Evolutionary conservation across 768 basidiomycete genomes (phyloP), one percentile per base, ranked within the genome.

Genomic region (Tulasnella sp.): DNA sequence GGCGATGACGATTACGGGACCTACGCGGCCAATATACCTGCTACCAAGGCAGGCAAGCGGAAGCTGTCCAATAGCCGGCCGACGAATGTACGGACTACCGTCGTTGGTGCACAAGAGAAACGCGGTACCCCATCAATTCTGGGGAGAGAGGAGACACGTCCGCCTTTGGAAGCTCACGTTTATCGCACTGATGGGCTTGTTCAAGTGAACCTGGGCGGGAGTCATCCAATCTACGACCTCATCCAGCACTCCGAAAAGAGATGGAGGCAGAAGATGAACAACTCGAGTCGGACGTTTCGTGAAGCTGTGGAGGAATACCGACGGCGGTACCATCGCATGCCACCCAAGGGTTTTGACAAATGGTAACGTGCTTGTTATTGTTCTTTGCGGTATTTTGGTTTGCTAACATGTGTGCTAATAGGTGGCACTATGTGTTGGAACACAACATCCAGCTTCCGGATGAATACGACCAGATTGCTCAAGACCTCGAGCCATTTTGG

Each of bases 401-500:
- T 46, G 11, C 11, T 23, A 39, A n/a, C 11, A 11, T 11, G 11
- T 43, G 6, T 6, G 41, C n/a, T n/a, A 19, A 15, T 35, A 67
- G 75, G 74, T 77, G 77, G 76, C 61, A 67, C 9, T 79, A 76
- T 63, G 72, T 73, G n/a, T 59, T 70, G 41, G 62, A 69, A 35
- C 63, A 78, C 63, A 67, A 75, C 36, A 72, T 80, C 23, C 74
- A 73, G 49, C 68, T 79, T 8, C 72, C 73, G 8, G 77, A 79
- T 62, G 78, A 78, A 59, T 79, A 78, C 61, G 45, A 79, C 63
- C 73, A 75, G 51, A 77, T 80, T 52, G 62, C 67, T 59, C 64
- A 60, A 12, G 71, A 75, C 58, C 59, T 77, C 4, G 67, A 71
- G 32, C 75, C 74, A 0, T 75, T 73, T 64, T 74, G 72, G 70